Percentiles rank a stretch among this genome's conserved stretches.
phyloP scores from a whole-genome alignment of 345 rosid genomes.

The Zanthoxylum bungeanum region DNA sequence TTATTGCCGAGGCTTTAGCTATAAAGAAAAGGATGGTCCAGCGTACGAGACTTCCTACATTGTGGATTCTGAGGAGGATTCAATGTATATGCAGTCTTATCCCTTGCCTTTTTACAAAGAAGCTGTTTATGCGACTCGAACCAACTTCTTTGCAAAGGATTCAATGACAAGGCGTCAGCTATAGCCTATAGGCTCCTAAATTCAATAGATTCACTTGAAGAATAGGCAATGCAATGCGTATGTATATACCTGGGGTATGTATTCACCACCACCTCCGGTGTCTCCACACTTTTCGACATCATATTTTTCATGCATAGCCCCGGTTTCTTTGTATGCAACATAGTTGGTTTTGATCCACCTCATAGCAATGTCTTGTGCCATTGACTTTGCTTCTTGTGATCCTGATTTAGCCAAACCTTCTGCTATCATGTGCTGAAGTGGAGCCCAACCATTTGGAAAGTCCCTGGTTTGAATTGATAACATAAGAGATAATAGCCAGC shows the following conservation, averaged over 20 bases:
- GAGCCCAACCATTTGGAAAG: constrained; percentile 94
- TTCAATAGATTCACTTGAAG: too few species aligned
- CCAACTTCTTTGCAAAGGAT: too few species aligned
- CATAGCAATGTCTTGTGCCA: constrained; percentile 71
- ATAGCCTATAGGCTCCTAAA: background rate
- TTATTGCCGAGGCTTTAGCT: background rate
- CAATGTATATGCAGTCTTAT: too few species aligned
- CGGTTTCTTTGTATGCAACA: constrained; percentile 47
- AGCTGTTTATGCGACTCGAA: too few species aligned
- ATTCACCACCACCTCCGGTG: constrained; percentile 48
- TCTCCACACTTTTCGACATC: constrained; percentile 43
- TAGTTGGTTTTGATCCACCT: constrained; percentile 79
- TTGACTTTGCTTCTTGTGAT: constrained; percentile 43
- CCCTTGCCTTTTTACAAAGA: too few species aligned
- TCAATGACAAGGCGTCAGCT: too few species aligned
- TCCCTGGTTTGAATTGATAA: constrained; percentile 51
- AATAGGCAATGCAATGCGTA: background rate
- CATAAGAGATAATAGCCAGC: background rate
- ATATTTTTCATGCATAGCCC: constrained; percentile 53
- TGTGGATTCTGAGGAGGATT: too few species aligned
- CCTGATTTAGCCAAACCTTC: constrained; percentile 66
- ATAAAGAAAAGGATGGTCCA: too few species aligned
- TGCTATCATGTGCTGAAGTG: constrained; percentile 73
- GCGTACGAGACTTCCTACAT: too few species aligned
- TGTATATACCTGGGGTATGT: constrained; percentile 28